phyloP scores from a whole-genome alignment of 2,329 filamentous ascomycete species.

The Zasmidium citrigriseum region DNA sequence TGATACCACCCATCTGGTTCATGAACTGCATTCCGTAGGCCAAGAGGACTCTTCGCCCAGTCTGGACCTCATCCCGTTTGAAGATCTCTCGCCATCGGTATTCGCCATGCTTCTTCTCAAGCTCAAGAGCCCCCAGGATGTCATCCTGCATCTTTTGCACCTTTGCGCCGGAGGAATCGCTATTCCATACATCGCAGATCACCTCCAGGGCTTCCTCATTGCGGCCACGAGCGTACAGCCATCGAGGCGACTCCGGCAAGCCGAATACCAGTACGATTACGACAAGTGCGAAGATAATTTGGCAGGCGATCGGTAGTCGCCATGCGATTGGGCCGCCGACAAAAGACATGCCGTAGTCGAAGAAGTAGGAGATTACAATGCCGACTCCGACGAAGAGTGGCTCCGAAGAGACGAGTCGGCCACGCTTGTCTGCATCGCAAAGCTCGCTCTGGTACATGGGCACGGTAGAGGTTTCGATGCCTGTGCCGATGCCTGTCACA shows the following conservation, averaged over 20 bases:
- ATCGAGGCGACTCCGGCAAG: slow-evolving; percentile 43
- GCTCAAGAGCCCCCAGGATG: slow-evolving; percentile 38
- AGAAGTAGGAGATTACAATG: slow-evolving; percentile 36
- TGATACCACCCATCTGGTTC: slow-evolving; percentile 37
- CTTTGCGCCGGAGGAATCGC: slow-evolving; percentile 28
- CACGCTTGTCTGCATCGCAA: slow-evolving; percentile 35
- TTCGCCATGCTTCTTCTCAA: slow-evolving; percentile 41
- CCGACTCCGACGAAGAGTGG: slow-evolving; percentile 38
- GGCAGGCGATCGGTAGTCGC: slow-evolving; percentile 50
- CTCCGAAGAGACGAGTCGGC: slow-evolving; percentile 36
- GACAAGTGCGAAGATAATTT: slow-evolving; percentile 40
- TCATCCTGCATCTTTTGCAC: slow-evolving; percentile 35
- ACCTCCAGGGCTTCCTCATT: slow-evolving; percentile 36
- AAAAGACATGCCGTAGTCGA: slow-evolving; percentile 41
- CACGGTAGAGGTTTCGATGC: slow-evolving; percentile 48
- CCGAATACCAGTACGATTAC: slow-evolving; percentile 44
- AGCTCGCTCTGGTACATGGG: slow-evolving; percentile 44
- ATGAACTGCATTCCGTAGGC: slow-evolving; percentile 32
- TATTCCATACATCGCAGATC: slow-evolving; percentile 37
- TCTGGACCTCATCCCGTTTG: slow-evolving; percentile 43
- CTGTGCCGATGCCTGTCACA: slow-evolving; percentile 51
- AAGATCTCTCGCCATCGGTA: slow-evolving; percentile 43
- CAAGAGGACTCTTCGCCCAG: slow-evolving; percentile 40
- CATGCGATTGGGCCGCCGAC: slow-evolving; percentile 47
- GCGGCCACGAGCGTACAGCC: slow-evolving; percentile 38